phyloP scores from a whole-genome alignment of 495 filamentous ascomycete species.

The Aspergillus homomorphus region DNA sequence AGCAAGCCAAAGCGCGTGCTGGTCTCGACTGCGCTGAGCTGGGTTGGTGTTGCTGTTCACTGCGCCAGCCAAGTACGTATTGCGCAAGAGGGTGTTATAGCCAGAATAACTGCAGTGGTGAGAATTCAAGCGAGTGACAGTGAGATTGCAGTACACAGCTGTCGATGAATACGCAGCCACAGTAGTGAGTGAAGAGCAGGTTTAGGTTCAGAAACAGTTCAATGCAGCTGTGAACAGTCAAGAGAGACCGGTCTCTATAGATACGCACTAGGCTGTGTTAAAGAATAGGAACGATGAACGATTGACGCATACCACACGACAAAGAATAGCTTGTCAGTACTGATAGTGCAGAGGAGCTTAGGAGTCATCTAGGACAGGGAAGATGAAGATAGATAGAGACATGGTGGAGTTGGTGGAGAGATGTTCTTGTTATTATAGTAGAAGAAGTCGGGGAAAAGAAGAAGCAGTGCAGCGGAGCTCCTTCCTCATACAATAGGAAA shows the following conservation, averaged over 20 bases:
- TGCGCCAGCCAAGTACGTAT: background rate
- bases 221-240: too few relatives aligned
- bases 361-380: background rate
- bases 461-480: too few relatives aligned
- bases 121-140: background rate
- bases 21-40: too few relatives aligned
- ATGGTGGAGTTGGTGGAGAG: background rate
- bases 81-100: background rate
- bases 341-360: background rate
- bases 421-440: too few relatives aligned
- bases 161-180: background rate
- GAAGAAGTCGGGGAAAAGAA: too few relatives aligned
- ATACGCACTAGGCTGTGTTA: background rate
- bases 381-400: background rate
- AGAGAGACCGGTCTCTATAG: background rate
- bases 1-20: background rate
- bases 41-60: too few relatives aligned
- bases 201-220: too few relatives aligned
- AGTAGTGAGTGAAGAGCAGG: background rate
- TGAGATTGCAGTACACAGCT: background rate
- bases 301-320: background rate
- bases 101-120: background rate
- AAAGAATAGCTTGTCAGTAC: background rate
- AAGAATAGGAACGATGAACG: background rate
- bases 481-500: too few relatives aligned